Evolutionary conservation across 805 yeast species (phyloP), one percentile per base, ranked within the genome.

Genomic region (Candida silvatica): DNA sequence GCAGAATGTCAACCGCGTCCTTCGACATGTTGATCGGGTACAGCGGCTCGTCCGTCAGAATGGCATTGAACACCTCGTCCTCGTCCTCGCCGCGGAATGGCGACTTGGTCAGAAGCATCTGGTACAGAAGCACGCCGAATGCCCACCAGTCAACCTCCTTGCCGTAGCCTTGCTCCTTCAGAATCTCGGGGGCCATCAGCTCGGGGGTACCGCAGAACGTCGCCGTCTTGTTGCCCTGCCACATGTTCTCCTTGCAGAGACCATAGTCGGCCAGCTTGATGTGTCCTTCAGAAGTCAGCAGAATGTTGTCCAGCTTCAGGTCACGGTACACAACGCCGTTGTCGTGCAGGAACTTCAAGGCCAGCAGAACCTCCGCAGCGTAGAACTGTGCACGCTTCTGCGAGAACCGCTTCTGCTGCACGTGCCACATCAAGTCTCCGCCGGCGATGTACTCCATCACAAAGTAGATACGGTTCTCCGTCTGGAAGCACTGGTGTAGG

Each of bases 91-190:
- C 98, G 46, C 90, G 80, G 63, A 92, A 92, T 25, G 99, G 99
- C 6, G 96, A 84, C 59, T 90, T 95, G 35, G 96, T 92, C 39
- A 92, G 68, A 38, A 92, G 67, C 99, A 92, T 92, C 61, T 92
- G 98, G 59, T 90, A 92, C 45, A 92, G 66, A 44, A 92, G 68
- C 20, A 92, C 97, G 38, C 99, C 99, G 67, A 88, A 86, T 1
- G 98, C 97, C 98, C 98, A 92, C 98, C 98, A 92, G 61, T 92
- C 99, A 36, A 92, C 98, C 27, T 92, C 82, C 52, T 94, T 77
- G 35, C 87, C 92, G 52, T 92, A 92, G 40, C 79, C 82, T 58
- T 88, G 94, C 36, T 92, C 97, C 44, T 85, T 79, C 52, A 92
- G 67, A 46, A 92, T 90, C 59, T 92, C 99, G 0, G 99, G 99